A percentile compares a stretch with the other conserved stretches of the same genome.
Evolutionary conservation across 1,139 yeast genomes (phyloP).

Genomic region (Candida sp.): DNA sequence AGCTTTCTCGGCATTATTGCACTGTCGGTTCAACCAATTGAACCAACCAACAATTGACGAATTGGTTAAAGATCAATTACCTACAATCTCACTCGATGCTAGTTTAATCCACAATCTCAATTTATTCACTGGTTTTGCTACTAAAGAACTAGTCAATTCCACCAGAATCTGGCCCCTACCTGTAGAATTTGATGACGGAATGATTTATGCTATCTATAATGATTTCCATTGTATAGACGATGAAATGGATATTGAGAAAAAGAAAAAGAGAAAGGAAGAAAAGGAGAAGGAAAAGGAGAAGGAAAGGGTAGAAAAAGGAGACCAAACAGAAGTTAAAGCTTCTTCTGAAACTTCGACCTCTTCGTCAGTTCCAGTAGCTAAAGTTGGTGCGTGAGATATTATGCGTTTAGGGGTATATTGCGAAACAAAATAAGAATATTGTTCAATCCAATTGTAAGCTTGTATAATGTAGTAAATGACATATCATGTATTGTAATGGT

Average conservation of each 20-base stretch:
- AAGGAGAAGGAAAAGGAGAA: background rate
- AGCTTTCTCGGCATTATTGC: slow-evolving; percentile 2
- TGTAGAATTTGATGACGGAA: slow-evolving; percentile 1
- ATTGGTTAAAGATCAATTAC: background rate
- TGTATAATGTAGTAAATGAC: too few relatives aligned
- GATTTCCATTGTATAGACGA: slow-evolving; percentile 1
- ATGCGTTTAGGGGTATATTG: background rate
- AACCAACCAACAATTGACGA: slow-evolving; percentile 1
- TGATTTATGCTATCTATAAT: slow-evolving; percentile 1
- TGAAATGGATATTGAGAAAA: background rate
- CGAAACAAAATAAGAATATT: background rate
- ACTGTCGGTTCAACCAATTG: slow-evolving; percentile 1
- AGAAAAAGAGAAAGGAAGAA: background rate
- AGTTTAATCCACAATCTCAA: background rate
- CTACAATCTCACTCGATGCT: background rate
- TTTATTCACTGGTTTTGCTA: background rate
- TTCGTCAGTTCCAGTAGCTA: background rate
- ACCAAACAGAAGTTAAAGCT: background rate
- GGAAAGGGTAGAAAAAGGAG: too few relatives aligned
- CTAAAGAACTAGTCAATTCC: background rate
- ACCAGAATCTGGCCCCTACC: slow-evolving; percentile 1
- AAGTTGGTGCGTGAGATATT: background rate
- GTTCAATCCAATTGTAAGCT: too few relatives aligned
- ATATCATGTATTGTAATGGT: too few relatives aligned
- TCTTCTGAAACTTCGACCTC: background rate